Evolutionary conservation across 1,284 basidiomycete genomes (phyloP).

Genomic region (Sutorius eximius): DNA sequence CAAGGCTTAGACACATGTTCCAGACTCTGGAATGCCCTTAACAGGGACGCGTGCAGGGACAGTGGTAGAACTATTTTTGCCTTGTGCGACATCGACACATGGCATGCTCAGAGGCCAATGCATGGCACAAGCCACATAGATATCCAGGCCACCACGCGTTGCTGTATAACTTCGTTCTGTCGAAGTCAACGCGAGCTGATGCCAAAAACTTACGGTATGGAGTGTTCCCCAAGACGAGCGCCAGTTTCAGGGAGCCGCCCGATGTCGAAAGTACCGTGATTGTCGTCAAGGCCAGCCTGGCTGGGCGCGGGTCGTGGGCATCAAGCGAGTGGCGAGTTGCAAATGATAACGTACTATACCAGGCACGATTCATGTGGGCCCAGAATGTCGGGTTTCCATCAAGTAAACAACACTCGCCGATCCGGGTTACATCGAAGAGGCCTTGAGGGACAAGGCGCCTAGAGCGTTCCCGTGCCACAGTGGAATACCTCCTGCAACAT

Average conservation of each 20-base stretch:
- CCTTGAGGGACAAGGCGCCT: too few relatives aligned
- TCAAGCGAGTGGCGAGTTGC: too few relatives aligned
- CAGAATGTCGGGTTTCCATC: background rate
- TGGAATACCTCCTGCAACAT: background rate
- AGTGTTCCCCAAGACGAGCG: background rate
- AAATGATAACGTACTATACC: background rate
- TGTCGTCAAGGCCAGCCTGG: background rate
- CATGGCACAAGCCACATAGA: background rate
- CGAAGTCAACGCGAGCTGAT: background rate
- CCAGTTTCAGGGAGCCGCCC: background rate
- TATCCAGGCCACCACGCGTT: too few relatives aligned
- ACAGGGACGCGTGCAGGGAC: background rate
- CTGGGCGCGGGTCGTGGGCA: background rate
- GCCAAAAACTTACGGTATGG: background rate
- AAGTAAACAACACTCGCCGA: background rate
- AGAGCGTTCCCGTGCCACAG: too few relatives aligned
- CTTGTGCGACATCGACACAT: background rate
- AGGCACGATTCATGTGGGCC: background rate
- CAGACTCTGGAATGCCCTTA: too few relatives aligned
- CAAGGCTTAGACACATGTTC: background rate
- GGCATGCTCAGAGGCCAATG: background rate
- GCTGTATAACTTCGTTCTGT: background rate
- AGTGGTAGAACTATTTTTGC: background rate
- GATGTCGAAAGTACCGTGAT: background rate
- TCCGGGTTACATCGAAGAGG: background rate